Conservation (phyloP, 176 grass and related monocot species). For the Aegilops umbellulata region DNA sequence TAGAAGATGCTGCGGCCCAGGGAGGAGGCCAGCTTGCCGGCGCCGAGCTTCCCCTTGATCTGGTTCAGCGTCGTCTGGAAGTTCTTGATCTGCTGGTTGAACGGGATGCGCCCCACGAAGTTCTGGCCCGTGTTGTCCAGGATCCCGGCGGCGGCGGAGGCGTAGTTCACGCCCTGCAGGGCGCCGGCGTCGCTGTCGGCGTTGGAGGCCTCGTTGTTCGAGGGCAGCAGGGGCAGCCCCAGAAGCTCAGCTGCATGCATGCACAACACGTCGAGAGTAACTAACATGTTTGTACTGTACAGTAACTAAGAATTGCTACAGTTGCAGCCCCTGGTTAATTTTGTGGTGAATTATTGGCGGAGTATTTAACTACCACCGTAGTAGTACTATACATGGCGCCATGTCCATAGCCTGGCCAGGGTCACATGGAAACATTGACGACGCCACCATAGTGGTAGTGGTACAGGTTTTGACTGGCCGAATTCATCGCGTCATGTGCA, state of each 20-base stretch:
- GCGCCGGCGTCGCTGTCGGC: slow-evolving; percentile 41
- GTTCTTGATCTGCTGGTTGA: slow-evolving; percentile 94
- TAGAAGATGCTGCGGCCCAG: slow-evolving; percentile 78
- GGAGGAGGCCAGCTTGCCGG: slow-evolving; percentile 21
- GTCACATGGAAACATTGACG: slow-evolving; percentile 52
- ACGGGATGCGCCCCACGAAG: slow-evolving; percentile 83
- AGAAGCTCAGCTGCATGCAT: slow-evolving; percentile 64
- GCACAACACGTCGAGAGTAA: neutral
- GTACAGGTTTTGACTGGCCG: neutral
- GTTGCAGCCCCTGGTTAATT: neutral
- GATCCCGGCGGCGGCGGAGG: slow-evolving; percentile 84
- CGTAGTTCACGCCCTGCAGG: slow-evolving; percentile 90
- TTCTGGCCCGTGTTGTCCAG: slow-evolving; percentile 88
- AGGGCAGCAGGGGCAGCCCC: slow-evolving; percentile 77
- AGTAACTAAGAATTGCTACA: neutral
- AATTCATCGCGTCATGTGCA: slow-evolving; percentile 34
- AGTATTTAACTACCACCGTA: neutral
- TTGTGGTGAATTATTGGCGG: neutral
- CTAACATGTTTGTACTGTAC: too few relatives aligned
- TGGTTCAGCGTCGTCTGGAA: slow-evolving; percentile 70
- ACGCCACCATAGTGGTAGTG: slow-evolving; percentile 15
- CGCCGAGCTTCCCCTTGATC: slow-evolving; percentile 38
- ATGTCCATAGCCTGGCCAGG: neutral
- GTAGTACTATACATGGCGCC: too few relatives aligned
- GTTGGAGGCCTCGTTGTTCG: slow-evolving; percentile 52